These are phyloP conservation scores for Zoysia matrella DNA, from an alignment of 202 grass and related monocot genomes.

Conservation along the genomic window DNA sequence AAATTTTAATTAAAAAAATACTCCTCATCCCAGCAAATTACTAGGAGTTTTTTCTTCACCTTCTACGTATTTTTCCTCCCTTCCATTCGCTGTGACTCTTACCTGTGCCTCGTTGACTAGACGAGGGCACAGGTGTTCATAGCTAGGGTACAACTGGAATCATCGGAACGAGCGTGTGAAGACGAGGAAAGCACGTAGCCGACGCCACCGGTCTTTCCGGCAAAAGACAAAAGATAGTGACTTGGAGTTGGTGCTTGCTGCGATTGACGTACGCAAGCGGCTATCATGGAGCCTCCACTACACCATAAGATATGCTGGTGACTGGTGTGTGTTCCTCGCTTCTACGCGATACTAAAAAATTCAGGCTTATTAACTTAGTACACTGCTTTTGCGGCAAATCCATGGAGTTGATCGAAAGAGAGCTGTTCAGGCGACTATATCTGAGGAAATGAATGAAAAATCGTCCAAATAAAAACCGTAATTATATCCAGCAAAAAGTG, in stretches of 20 bases:
- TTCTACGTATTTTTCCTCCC: neutral
- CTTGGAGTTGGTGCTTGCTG: conserved; percentile 4
- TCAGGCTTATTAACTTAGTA: neutral
- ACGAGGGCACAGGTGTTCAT: conserved; percentile 17
- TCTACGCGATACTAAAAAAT: conserved; percentile 25
- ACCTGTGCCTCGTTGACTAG: conserved; percentile 1
- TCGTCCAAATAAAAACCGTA: neutral
- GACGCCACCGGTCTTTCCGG: neutral
- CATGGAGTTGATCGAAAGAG: neutral
- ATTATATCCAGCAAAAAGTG: no score
- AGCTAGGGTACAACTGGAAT: conserved; percentile 30
- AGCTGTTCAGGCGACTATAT: neutral
- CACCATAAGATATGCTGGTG: neutral
- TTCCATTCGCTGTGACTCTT: neutral
- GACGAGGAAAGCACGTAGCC: conserved; percentile 32
- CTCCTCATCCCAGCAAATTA: no score
- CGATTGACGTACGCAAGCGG: conserved; percentile 24
- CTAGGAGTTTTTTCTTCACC: neutral
- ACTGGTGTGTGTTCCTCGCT: neutral
- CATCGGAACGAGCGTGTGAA: conserved; percentile 26
- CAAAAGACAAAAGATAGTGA: neutral
- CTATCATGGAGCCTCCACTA: conserved; percentile 20
- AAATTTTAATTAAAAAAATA: neutral
- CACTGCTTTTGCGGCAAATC: conserved; percentile 10
- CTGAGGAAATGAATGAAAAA: neutral